Base-by-base conservation (phyloP, 257 asterid genomes). In the Anisodus tanguticus region DNA sequence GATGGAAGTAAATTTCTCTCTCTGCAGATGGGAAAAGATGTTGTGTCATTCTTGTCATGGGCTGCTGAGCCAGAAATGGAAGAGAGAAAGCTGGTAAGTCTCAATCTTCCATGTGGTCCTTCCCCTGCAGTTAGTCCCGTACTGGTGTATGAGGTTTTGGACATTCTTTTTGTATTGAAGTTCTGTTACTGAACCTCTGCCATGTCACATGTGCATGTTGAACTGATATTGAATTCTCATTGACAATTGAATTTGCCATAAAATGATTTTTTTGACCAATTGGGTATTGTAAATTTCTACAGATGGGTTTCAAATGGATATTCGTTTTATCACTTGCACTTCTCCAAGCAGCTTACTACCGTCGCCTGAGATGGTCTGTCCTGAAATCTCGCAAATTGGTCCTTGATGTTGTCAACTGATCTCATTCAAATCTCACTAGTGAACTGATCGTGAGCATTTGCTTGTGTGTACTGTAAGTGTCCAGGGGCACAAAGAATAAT, bases 301-400 rank as follows among this genome's bases (percentile, higher is more conserved):
- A 92, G 95, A 90, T 92, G 93, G 9, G 26, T n/a, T 64, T 64
- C 19, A 26, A 26, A 67, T 15, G 13, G 47, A 77, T 35, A 47
- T 19, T 13, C 51, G 51, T 51, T 37, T 10, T 41, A 11, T 92
- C 96, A 5, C 92, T 92, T 19, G 92, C 96, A 67, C 93, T 92
- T 81, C 91, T 92, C 84, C 94, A 91, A 87, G 96, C 93, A 5
- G 94, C 89, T 35, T 92, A 90, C 79, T 89, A 93, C 84, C 84
- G 94, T 37, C 91, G 97, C 59, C 78, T 92, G 90, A 89, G 67
- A 85, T 93, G 95, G 97, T 92, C 95, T 7, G 89, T 91, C 87
- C 70, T 81, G 69, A 93, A 93, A 91, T 92, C 97, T 11, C 87
- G 94, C 81, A 93, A 93, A 89, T 80, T 91, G 90, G 93, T 91